A percentile compares a stretch with the other conserved stretches of the same genome.
Evolutionary conservation across 495 filamentous ascomycete genomes (phyloP).

Genomic region (Daldinia loculata): DNA sequence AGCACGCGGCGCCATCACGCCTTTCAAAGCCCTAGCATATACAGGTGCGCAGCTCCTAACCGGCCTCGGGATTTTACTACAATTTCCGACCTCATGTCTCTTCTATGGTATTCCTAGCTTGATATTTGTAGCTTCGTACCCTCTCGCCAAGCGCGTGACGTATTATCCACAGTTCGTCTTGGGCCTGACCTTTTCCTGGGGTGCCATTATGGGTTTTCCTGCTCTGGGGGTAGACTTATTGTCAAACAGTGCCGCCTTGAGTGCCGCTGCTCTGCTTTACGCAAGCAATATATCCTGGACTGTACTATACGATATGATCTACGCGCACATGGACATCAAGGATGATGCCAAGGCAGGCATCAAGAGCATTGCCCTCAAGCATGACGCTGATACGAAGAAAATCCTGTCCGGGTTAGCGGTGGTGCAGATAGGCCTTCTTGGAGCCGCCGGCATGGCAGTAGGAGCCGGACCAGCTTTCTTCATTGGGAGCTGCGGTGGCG

Average conservation of each 20-base stretch:
- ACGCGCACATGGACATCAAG: constrained; percentile 97
- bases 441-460: constrained; percentile 73
- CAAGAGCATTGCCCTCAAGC: constrained; percentile 91
- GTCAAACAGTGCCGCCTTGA: constrained; percentile 67
- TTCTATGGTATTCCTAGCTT: constrained; percentile 89
- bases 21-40: constrained; percentile 78
- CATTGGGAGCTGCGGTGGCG: constrained; percentile 83
- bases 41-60: constrained; percentile 81
- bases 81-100: constrained; percentile 85
- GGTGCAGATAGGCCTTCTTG: constrained; percentile 80
- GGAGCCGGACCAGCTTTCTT: constrained; percentile 89
- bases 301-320: constrained; percentile 97
- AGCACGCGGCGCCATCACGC: constrained; percentile 82
- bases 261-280: constrained; percentile 79
- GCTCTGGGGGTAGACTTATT: constrained; percentile 86
- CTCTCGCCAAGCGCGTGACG: constrained; percentile 91
- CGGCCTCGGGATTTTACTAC: constrained; percentile 82
- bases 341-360: constrained; percentile 93
- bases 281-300: constrained; percentile 92
- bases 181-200: constrained; percentile 95
- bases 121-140: constrained; percentile 82
- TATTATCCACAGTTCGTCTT: constrained; percentile 94
- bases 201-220: constrained; percentile 95
- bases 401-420: constrained; percentile 79
- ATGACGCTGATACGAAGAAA: constrained; percentile 87